Evolutionary conservation across 1,284 basidiomycete species (phyloP), one percentile per base, ranked within the genome.

Genomic region (Boletus calvinii): DNA sequence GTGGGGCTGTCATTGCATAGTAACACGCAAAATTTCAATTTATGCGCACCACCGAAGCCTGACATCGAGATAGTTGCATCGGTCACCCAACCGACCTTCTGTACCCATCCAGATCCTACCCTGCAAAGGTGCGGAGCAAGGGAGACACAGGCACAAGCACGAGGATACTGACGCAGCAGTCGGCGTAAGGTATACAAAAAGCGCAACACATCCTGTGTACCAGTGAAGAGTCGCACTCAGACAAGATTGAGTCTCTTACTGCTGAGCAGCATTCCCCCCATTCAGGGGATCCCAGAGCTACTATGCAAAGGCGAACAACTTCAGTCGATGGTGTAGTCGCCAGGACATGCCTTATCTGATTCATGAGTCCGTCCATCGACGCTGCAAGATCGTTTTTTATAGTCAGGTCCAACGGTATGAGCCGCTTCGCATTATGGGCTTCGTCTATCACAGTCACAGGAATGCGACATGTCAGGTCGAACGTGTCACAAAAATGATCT

Each of bases 11-110:
- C 54, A 59, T 41, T 50, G 56, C 46, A 60, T 44, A 30, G 32
- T 36, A 6, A 40, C 17, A 48, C 24, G 46, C 39, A 24, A 49
- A 44, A 41, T 51, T n/a, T 32, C 48, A 18, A 35, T 44, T 30
- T 17, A 55, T 43, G 73, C 83, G 55, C 68, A 92, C 92, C 84
- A 48, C 88, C 83, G 66, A 95, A 95, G 17, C 92, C 87, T 35
- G 80, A 75, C 57, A 97, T 74, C 38, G 83, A 84, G 45, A 96
- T 75, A 36, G 84, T 79, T 8, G 81, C 85, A 69, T 96, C 92
- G 3, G 83, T 79, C 26, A 84, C 67, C 89, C 91, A 93, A 8
- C 86, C 80, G n/a, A 95, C 68, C 63, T 86, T 87, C 49, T 87
- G 78, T 15, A 84, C 68, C 86, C 90, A 92, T 2, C 83, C 86